These are phyloP conservation scores for Geoglossum cookeanum DNA, from an alignment of 2,329 filamentous ascomycete genomes.

Conservation along the genomic window DNA sequence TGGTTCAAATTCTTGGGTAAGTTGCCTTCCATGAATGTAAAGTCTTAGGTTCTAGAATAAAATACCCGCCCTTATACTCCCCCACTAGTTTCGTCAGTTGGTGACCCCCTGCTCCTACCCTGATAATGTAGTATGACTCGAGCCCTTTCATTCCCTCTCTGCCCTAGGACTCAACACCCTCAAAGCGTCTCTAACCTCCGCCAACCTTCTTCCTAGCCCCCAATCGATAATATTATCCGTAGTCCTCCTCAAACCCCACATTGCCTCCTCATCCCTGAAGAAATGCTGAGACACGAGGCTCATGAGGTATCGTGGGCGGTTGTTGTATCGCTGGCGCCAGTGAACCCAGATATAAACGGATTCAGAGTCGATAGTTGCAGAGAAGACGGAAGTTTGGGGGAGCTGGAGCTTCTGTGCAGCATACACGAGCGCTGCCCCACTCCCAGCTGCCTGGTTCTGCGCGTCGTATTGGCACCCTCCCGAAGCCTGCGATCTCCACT, in stretches of 20 bases:
- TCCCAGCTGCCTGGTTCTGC: not conserved
- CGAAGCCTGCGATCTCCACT: not conserved
- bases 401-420: not conserved
- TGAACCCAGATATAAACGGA: not conserved
- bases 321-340: not conserved
- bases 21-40: too few relatives aligned
- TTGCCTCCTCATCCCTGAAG: not conserved
- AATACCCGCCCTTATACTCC: too few relatives aligned
- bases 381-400: not conserved
- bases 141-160: not conserved
- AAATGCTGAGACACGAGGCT: not conserved
- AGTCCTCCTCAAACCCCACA: not conserved
- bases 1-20: too few relatives aligned
- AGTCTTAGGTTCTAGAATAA: too few relatives aligned
- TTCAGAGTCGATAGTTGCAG: not conserved
- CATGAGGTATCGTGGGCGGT: not conserved
- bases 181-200: not conserved
- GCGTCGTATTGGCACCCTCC: not conserved
- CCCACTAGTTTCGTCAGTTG: too few relatives aligned
- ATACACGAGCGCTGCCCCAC: not conserved
- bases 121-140: not conserved
- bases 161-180: not conserved
- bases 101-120: too few relatives aligned
- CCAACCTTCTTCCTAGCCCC: not conserved
- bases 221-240: not conserved